A percentile compares a stretch with the other conserved stretches of the same genome.
Evolutionary conservation across 805 yeast genomes (phyloP).

Genomic region (Hanseniaspora lachancei): DNA sequence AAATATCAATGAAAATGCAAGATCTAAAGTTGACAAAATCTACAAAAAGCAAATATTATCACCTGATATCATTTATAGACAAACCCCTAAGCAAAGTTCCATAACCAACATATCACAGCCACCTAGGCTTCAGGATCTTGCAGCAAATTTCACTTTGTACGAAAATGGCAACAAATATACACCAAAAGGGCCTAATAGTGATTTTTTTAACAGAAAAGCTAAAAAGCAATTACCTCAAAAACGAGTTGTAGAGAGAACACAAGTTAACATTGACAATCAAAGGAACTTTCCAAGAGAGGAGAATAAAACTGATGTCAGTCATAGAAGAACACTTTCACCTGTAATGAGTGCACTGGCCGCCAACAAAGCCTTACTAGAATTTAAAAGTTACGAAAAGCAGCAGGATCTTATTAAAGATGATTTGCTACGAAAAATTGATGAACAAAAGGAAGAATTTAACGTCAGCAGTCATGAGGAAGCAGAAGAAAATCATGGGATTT

Average conservation of each 20-base stretch:
- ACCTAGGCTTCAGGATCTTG: neutral
- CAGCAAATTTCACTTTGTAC: neutral
- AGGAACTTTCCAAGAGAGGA: neutral
- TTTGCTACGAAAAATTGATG: neutral
- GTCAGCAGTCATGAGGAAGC: neutral
- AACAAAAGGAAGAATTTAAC: neutral
- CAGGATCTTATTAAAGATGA: neutral
- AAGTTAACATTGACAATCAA: neutral
- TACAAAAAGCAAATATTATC: neutral
- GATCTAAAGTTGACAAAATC: neutral
- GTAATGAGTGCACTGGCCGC: slow-evolving; percentile 2
- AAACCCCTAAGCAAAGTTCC: neutral
- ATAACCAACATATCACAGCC: neutral
- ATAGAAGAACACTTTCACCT: neutral
- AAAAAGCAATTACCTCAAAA: neutral
- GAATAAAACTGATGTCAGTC: neutral
- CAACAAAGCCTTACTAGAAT: neutral
- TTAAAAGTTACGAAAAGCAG: neutral
- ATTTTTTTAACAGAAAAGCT: too few relatives aligned
- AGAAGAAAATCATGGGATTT: neutral
- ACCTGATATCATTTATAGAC: neutral
- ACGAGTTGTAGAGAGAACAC: neutral
- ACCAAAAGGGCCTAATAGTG: neutral
- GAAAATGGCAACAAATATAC: neutral
- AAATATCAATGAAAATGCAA: neutral